These are phyloP conservation scores for Dictyophora rubrovolvata DNA, from an alignment of 768 basidiomycete genomes.

Conservation along the genomic window DNA sequence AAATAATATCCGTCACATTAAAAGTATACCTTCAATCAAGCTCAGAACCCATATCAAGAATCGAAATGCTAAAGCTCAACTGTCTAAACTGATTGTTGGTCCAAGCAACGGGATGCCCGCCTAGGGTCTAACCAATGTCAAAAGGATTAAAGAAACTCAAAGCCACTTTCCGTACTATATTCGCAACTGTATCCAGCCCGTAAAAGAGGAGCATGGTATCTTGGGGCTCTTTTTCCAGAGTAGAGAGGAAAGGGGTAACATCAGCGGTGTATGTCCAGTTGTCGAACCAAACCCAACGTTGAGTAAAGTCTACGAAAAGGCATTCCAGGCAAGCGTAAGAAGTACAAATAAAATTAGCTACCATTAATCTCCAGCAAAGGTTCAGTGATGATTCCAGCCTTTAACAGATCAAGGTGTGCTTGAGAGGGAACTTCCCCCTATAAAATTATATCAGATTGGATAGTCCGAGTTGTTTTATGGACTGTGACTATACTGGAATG, in stretches of 20 bases:
- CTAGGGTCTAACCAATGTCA: constrained; percentile 30
- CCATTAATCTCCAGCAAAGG: constrained; percentile 46
- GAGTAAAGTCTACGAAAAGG: constrained; percentile 33
- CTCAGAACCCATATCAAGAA: not conserved
- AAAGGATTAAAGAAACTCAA: not conserved
- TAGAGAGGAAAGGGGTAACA: constrained; percentile 31
- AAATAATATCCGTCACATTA: constrained; percentile 37
- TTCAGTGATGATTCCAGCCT: constrained; percentile 43
- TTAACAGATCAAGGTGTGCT: constrained; percentile 41
- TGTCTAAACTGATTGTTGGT: constrained; percentile 49
- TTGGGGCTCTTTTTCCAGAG: constrained; percentile 15
- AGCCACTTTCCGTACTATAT: constrained; percentile 30
- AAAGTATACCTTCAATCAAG: constrained; percentile 27
- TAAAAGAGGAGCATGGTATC: constrained; percentile 41
- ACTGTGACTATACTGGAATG: constrained; percentile 25
- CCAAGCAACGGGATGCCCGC: constrained; percentile 43
- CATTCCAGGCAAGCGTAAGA: not conserved
- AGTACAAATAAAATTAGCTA: constrained; percentile 12
- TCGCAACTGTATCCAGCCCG: constrained; percentile 48
- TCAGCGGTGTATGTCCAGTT: constrained; percentile 54
- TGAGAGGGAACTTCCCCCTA: constrained; percentile 39
- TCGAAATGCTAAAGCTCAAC: not conserved
- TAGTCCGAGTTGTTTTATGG: not conserved
- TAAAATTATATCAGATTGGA: not conserved
- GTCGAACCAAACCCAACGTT: constrained; percentile 46